phyloP scores from a whole-genome alignment of 257 asterid genomes.

The Penstemon eatonii region DNA sequence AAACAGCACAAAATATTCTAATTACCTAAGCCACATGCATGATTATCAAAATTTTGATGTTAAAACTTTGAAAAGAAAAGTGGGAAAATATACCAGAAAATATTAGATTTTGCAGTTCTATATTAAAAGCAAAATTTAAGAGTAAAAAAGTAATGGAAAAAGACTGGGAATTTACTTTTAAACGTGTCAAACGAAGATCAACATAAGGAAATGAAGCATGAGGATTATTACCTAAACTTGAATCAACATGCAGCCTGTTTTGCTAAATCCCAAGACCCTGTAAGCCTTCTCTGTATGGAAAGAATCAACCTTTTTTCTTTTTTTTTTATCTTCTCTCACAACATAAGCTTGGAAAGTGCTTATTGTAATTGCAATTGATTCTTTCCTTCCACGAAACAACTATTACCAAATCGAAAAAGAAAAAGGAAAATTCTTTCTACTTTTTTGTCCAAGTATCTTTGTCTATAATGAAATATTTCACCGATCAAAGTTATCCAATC shows the following conservation, averaged over 20 bases:
- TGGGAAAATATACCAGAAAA: constrained; percentile 10
- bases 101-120: no score
- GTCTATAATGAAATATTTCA: constrained; percentile 25
- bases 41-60: not conserved
- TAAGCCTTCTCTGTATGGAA: constrained; percentile 43
- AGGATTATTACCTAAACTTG: constrained; percentile 41
- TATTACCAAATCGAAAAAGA: constrained; percentile 25
- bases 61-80: not conserved
- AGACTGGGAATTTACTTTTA: not conserved
- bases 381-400: constrained; percentile 34
- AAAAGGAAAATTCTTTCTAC: constrained; percentile 7
- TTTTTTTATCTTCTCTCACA: constrained; percentile 26
- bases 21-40: not conserved
- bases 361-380: constrained; percentile 32
- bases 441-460: not conserved
- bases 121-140: constrained; percentile 2
- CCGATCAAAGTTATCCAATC: constrained; percentile 19
- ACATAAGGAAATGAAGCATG: not conserved
- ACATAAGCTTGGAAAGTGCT: constrained; percentile 31
- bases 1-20: not conserved
- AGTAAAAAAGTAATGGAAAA: not conserved
- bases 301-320: constrained; percentile 35
- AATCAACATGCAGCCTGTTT: constrained; percentile 45
- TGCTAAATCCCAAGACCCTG: constrained; percentile 37
- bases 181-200: no score